Evolutionary conservation across 2,329 filamentous ascomycete species (phyloP), one percentile per base, ranked within the genome.

Genomic region (Massarina eburnea): DNA sequence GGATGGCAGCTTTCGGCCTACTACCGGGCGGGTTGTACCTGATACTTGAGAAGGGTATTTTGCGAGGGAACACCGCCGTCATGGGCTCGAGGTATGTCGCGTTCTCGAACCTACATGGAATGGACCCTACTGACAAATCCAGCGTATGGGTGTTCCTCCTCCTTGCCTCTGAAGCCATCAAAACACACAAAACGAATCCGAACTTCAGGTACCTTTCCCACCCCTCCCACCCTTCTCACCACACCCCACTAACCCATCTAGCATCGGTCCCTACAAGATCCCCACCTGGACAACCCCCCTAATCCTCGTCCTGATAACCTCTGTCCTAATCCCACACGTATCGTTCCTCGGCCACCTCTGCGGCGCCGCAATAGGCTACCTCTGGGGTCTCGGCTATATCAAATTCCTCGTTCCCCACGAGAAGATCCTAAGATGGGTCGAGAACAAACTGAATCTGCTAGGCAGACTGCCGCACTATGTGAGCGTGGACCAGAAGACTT

Each of bases 141-240:
- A 96, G 91, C 69, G 81, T 96, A 45, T 96, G 92, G 90, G 86
- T 95, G 0, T 96, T 97, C 68, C 80, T 96, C 20, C 79, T 99
- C 18, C 78, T 97, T 27, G 86, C 85, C 33, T 83, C 87, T 54
- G 92, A 97, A 71, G 85, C 90, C 5, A 87, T 96, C 54, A 89
- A 91, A 67, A 91, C 89, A 2, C 92, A 88, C 71, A 85, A 84
- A 59, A 79, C 83, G 24, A 91, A 95, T 64, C 94, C 94, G 0
- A 80, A 86, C 65, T 85, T 96, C 56, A 81, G 70, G 78, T 80
- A 73, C 43, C 57, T 52, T 8, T 39, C 12, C 10, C 21, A 5
- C 19, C 10, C 27, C 15, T 18, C 15, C 26, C 20, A 3, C 36
- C 15, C 12, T 40, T n/a, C 24, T 21, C 6, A 47, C 77, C 71